These are phyloP conservation scores for Trichosporon sp. DNA, from an alignment of 1,284 basidiomycete genomes.

Conservation along the genomic window DNA sequence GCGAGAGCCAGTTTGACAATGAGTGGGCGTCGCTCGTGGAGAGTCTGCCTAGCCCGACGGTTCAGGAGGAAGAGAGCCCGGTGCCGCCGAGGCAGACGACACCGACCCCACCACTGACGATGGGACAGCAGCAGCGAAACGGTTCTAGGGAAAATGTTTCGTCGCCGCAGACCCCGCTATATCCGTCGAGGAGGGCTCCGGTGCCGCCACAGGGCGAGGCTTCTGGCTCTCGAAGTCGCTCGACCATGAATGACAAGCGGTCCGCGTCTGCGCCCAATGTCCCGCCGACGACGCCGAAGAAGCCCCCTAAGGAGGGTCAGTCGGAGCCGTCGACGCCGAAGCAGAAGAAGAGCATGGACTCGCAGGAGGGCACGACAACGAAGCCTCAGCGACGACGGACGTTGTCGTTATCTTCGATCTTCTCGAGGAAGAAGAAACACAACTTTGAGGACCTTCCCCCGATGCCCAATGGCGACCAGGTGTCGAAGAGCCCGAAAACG, in stretches of 20 bases:
- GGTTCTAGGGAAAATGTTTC: not conserved
- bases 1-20: slow-evolving; percentile 3
- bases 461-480: slow-evolving; percentile 6
- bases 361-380: not conserved
- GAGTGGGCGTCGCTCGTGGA: slow-evolving; percentile 16
- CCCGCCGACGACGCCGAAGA: slow-evolving; percentile 1
- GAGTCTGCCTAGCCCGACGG: slow-evolving; percentile 7
- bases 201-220: not conserved
- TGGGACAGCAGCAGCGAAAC: slow-evolving; percentile 8
- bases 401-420: slow-evolving; percentile 27
- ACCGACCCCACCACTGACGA: not conserved
- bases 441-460: slow-evolving; percentile 22
- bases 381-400: slow-evolving; percentile 25
- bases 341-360: slow-evolving; percentile 12
- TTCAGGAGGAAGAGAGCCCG: not conserved
- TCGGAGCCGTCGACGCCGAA: slow-evolving; percentile 22
- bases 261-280: slow-evolving; percentile 4
- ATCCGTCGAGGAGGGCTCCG: not conserved
- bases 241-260: not conserved
- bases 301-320: not conserved
- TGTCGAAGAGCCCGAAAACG: slow-evolving; percentile 14
- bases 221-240: not conserved
- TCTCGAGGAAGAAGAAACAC: slow-evolving; percentile 26
- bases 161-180: not conserved
- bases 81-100: not conserved